Conservation (phyloP, 768 basidiomycete species). For the Russula sp. region DNA sequence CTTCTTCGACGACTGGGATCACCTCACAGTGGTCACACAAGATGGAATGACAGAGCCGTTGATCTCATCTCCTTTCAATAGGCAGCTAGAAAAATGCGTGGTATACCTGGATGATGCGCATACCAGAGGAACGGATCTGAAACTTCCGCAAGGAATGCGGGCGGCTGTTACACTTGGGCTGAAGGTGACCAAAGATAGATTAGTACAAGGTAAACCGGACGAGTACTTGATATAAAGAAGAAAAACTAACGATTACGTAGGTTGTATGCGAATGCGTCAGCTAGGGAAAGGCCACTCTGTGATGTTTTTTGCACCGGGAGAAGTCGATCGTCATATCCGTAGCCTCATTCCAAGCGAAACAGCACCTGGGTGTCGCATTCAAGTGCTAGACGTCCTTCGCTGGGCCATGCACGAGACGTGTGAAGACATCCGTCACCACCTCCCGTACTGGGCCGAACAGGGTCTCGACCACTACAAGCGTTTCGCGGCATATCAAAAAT, state of each 20-base stretch:
- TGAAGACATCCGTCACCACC: conserved; percentile 14
- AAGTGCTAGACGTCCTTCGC: conserved; percentile 11
- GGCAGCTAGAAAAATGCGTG: conserved; percentile 33
- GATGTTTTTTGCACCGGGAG: conserved; percentile 15
- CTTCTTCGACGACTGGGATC: conserved; percentile 32
- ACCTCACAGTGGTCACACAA: conserved; percentile 31
- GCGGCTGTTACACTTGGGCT: conserved; percentile 45
- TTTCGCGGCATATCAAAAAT: not conserved
- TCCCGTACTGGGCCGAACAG: conserved; percentile 14
- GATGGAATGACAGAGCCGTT: conserved; percentile 33
- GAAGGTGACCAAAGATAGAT: conserved; percentile 44
- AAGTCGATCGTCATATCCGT: conserved; percentile 14
- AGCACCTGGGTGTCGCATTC: not conserved
- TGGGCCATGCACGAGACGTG: conserved; percentile 19
- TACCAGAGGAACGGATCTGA: conserved; percentile 46
- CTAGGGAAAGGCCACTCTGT: conserved; percentile 18
- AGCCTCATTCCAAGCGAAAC: not conserved
- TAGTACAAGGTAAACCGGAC: conserved; percentile 38
- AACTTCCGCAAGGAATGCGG: conserved; percentile 35
- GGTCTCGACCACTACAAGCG: conserved; percentile 9
- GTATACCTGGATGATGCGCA: conserved; percentile 51
- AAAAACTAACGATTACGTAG: not conserved
- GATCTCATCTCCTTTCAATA: conserved; percentile 31
- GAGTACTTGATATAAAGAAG: not conserved
- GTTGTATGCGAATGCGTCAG: conserved; percentile 20